Evolutionary conservation across 2,329 filamentous ascomycete species (phyloP).

Genomic region (Trichoderma oligosporum): DNA sequence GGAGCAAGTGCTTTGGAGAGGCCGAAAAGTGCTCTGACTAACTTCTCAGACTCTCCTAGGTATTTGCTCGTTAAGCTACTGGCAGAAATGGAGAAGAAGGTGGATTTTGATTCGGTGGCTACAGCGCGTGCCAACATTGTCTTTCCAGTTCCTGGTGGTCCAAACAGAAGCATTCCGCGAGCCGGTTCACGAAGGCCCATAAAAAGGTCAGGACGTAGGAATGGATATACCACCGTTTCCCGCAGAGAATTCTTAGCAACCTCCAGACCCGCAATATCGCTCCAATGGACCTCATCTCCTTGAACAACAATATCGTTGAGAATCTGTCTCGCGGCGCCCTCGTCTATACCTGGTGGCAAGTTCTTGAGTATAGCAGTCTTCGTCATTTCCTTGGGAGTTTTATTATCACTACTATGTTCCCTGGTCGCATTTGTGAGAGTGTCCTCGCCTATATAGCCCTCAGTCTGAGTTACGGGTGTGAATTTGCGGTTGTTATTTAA

Average conservation of each 20-base stretch:
- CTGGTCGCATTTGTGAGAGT: slow-evolving; percentile 27
- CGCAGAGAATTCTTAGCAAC: slow-evolving; percentile 87
- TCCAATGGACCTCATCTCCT: slow-evolving; percentile 93
- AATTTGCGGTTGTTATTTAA: not conserved
- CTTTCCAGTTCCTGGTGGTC: slow-evolving; percentile 95
- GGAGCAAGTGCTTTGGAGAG: slow-evolving; percentile 87
- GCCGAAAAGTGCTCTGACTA: slow-evolving; percentile 85
- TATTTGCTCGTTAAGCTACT: slow-evolving; percentile 95
- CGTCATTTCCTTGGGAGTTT: slow-evolving; percentile 55
- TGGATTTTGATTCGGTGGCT: slow-evolving; percentile 88
- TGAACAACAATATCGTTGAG: slow-evolving; percentile 93
- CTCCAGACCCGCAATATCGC: slow-evolving; percentile 86
- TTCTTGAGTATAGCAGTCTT: slow-evolving; percentile 67
- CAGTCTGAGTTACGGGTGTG: slow-evolving; percentile 30
- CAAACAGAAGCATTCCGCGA: slow-evolving; percentile 91
- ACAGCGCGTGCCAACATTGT: slow-evolving; percentile 93
- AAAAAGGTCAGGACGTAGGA: slow-evolving; percentile 90
- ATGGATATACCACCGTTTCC: slow-evolving; percentile 95
- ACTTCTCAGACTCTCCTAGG: slow-evolving; percentile 91
- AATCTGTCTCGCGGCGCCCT: slow-evolving; percentile 80
- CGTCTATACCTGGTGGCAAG: slow-evolving; percentile 77
- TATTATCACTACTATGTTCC: slow-evolving; percentile 32
- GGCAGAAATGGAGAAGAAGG: slow-evolving; percentile 95
- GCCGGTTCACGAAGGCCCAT: slow-evolving; percentile 93
- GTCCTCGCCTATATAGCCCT: slow-evolving; percentile 42